Evolutionary conservation across 805 yeast genomes (phyloP).

Genomic region (Monosporozyma unispora): DNA sequence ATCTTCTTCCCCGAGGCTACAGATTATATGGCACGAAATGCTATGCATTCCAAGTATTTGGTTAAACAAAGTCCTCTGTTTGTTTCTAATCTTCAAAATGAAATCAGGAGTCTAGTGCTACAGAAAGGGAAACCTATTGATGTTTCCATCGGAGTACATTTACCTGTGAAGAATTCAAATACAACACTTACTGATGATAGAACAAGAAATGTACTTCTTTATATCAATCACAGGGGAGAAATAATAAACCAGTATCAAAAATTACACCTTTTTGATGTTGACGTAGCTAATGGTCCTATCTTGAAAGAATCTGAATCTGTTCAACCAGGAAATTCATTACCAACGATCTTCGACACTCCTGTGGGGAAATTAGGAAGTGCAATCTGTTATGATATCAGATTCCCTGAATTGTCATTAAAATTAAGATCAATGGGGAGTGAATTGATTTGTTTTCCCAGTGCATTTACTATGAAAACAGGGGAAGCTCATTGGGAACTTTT

Average conservation of each 20-base stretch:
- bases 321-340: conserved; percentile 58
- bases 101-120: conserved; percentile 35
- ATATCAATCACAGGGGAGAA: conserved; percentile 58
- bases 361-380: conserved; percentile 60
- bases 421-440: conserved; percentile 65
- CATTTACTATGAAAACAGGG: conserved; percentile 89
- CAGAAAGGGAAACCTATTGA: conserved; percentile 37
- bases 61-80: conserved; percentile 40
- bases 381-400: conserved; percentile 81
- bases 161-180: conserved; percentile 42
- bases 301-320: conserved; percentile 71
- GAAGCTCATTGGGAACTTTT: conserved; percentile 80
- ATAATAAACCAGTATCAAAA: conserved; percentile 69
- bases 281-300: conserved; percentile 70
- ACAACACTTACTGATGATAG: conserved; percentile 29
- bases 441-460: conserved; percentile 76
- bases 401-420: conserved; percentile 69
- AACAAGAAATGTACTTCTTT: conserved; percentile 64
- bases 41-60: conserved; percentile 54
- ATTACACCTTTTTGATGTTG: conserved; percentile 83
- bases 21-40: conserved; percentile 71
- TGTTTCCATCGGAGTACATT: conserved; percentile 85
- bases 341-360: conserved; percentile 49
- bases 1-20: conserved; percentile 90
- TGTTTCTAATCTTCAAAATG: conserved; percentile 38